Conservation (phyloP, 306 rosid species). For the Rosa persica region DNA sequence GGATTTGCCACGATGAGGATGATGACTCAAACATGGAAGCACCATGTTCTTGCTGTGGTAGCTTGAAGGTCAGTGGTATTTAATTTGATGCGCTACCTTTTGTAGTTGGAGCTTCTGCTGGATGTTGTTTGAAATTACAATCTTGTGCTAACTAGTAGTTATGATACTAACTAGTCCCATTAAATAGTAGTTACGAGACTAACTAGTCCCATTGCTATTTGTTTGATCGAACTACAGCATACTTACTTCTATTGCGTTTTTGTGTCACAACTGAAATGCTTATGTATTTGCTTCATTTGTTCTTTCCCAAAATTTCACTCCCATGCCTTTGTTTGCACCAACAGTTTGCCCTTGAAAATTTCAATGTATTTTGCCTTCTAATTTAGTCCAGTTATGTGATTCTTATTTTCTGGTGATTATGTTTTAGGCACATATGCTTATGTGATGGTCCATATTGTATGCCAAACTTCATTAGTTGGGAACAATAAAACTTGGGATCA, state of each 20-base stretch:
- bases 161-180: too few relatives aligned
- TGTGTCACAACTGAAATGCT: not conserved
- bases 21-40: slow-evolving; percentile 72
- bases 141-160: not conserved
- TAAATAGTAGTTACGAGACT: too few relatives aligned
- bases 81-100: slow-evolving; percentile 9
- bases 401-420: not conserved
- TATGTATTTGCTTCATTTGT: not conserved
- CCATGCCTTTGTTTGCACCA: not conserved
- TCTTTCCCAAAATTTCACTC: not conserved
- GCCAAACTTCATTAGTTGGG: not conserved
- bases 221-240: not conserved
- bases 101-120: not conserved
- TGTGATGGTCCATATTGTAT: not conserved
- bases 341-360: not conserved
- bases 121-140: not conserved
- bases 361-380: not conserved
- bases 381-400: not conserved
- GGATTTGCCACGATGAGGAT: slow-evolving; percentile 87
- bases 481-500: not conserved
- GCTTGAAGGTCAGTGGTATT: slow-evolving; percentile 63
- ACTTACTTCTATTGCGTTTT: not conserved
- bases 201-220: not conserved
- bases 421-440: too few relatives aligned
- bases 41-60: slow-evolving; percentile 87